phyloP scores from a whole-genome alignment of 768 basidiomycete species.

The Jaapia argillacea region DNA sequence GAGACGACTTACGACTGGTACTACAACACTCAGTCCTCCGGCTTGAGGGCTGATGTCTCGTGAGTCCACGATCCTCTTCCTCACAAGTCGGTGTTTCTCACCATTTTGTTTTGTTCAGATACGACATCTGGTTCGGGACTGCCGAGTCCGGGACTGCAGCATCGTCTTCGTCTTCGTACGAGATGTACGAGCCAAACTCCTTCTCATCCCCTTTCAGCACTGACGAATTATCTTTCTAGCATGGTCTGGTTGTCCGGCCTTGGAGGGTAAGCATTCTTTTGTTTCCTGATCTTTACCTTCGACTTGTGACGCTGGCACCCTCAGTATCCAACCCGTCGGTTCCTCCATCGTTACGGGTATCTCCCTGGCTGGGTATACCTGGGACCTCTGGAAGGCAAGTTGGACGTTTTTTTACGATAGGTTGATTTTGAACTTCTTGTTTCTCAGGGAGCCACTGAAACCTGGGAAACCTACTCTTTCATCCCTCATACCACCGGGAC shows the following conservation, averaged over 20 bases:
- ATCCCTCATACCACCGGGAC: slow-evolving; percentile 6
- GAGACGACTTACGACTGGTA: slow-evolving; percentile 10
- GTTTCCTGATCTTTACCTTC: slow-evolving; percentile 1
- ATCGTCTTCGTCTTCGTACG: slow-evolving; percentile 9
- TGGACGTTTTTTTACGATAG: no score
- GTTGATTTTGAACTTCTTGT: no score
- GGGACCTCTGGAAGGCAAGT: slow-evolving; percentile 27
- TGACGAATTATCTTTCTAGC: neutral
- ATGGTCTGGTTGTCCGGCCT: neutral
- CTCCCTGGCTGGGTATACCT: slow-evolving; percentile 3
- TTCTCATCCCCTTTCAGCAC: neutral
- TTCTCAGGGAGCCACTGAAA: slow-evolving; percentile 10
- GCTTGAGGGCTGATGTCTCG: slow-evolving; percentile 12
- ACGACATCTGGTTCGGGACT: slow-evolving; percentile 10
- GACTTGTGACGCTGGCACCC: neutral
- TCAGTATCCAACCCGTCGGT: slow-evolving; percentile 11
- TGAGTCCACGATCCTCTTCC: neutral
- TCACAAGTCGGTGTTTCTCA: neutral
- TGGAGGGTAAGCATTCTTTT: neutral
- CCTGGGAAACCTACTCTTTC: slow-evolving; percentile 13
- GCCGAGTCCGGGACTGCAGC: slow-evolving; percentile 8
- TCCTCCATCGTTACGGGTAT: slow-evolving; percentile 8
- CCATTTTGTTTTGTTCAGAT: slow-evolving; percentile 1
- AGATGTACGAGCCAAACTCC: slow-evolving; percentile 7
- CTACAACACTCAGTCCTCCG: slow-evolving; percentile 8